These are phyloP conservation scores for Arachnomyces sp. DNA, from an alignment of 2,329 filamentous ascomycete genomes.

Conservation along the genomic window DNA sequence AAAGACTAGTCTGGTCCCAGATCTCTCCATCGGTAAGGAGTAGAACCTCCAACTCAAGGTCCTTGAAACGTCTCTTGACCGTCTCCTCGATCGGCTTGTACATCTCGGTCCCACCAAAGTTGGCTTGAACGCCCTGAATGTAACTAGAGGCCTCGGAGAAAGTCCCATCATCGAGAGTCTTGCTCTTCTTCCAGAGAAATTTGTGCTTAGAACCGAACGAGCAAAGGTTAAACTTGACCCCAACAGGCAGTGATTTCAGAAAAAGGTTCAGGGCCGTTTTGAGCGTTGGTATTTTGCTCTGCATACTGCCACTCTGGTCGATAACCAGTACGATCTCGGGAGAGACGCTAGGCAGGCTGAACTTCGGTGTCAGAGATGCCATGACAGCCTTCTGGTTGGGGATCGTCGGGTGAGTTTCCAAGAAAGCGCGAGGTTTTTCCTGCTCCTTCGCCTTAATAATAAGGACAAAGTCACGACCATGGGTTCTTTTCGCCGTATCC, in stretches of 20 bases:
- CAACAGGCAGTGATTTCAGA: slow-evolving; percentile 50
- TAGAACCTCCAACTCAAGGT: slow-evolving; percentile 45
- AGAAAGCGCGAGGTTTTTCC: slow-evolving; percentile 53
- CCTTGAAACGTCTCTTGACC: slow-evolving; percentile 38
- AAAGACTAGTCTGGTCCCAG: slow-evolving; percentile 41
- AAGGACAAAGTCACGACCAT: slow-evolving; percentile 57
- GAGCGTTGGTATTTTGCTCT: slow-evolving; percentile 40
- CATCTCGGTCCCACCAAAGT: slow-evolving; percentile 50
- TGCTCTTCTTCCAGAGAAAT: slow-evolving; percentile 43
- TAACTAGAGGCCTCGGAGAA: slow-evolving; percentile 37
- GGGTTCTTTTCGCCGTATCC: slow-evolving; percentile 29
- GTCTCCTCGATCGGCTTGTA: slow-evolving; percentile 39
- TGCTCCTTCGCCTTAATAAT: slow-evolving; percentile 54
- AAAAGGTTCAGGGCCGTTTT: slow-evolving; percentile 48
- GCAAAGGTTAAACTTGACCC: slow-evolving; percentile 51
- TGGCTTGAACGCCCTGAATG: slow-evolving; percentile 34
- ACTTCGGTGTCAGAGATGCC: slow-evolving; percentile 62
- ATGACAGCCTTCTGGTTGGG: slow-evolving; percentile 58
- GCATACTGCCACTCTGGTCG: slow-evolving; percentile 59
- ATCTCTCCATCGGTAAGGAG: slow-evolving; percentile 51
- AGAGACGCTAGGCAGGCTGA: slow-evolving; percentile 48
- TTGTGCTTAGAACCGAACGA: slow-evolving; percentile 43
- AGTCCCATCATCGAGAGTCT: slow-evolving; percentile 38
- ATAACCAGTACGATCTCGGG: slow-evolving; percentile 65
- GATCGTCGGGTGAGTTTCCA: slow-evolving; percentile 58